These are phyloP conservation scores for Viola odorata DNA, from an alignment of 345 rosid species.

Conservation along the genomic window DNA sequence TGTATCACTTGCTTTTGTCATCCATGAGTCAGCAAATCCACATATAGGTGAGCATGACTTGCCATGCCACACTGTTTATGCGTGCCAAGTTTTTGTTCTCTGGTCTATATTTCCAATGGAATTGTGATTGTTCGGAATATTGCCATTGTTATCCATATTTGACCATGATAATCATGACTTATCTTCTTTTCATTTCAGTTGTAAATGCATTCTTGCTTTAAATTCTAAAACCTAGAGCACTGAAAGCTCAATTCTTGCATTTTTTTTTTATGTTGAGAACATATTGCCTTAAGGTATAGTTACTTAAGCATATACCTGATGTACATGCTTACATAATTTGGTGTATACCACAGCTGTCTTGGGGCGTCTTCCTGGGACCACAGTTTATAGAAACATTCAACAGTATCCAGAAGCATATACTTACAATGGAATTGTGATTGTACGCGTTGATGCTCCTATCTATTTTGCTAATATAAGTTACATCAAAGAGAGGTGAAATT, in stretches of 20 bases:
- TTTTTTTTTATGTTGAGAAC: not conserved
- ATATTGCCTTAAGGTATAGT: not conserved
- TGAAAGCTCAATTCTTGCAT: not conserved
- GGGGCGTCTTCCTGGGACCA: conserved; percentile 99
- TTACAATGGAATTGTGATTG: conserved; percentile 87
- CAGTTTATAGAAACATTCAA: conserved; percentile 77
- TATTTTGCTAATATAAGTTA: conserved; percentile 95
- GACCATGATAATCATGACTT: not conserved
- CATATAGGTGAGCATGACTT: conserved; percentile 67
- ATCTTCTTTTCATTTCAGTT: not conserved
- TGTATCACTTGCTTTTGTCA: conserved; percentile 91
- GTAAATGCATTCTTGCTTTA: not conserved
- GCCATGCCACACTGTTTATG: not conserved
- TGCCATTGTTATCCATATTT: not conserved
- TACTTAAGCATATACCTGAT: not conserved
- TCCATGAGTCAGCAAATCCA: conserved; percentile 99
- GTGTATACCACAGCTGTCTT: conserved; percentile 59
- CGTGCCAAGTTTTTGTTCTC: not conserved
- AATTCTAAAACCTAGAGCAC: not conserved
- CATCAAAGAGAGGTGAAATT: conserved; percentile 76
- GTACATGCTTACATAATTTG: not conserved
- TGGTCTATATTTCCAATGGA: too few species aligned
- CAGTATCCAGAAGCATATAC: conserved; percentile 98
- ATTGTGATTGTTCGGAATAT: not conserved
- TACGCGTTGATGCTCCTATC: conserved; percentile 87